Conservation (phyloP, 129 eudicot species). For the Ambrosia artemisiifolia region DNA sequence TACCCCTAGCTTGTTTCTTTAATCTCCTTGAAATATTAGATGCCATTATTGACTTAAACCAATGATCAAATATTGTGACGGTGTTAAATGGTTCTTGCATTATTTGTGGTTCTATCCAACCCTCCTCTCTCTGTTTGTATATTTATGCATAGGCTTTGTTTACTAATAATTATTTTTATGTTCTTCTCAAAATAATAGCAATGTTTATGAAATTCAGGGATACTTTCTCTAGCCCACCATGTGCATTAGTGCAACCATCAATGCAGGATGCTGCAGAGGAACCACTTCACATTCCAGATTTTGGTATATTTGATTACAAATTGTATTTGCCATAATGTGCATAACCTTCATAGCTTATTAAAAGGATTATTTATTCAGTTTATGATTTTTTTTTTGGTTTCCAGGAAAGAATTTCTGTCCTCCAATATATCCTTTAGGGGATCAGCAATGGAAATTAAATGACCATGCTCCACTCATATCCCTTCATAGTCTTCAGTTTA, state of each 20-base stretch:
- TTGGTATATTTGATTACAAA: constrained; percentile 48
- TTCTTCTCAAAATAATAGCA: constrained; percentile 1
- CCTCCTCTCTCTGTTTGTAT: neutral
- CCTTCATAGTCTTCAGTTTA: constrained; percentile 72
- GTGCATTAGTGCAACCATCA: constrained; percentile 84
- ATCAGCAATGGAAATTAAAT: constrained; percentile 54
- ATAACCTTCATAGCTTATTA: constrained; percentile 1
- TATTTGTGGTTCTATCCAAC: neutral
- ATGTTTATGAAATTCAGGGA: constrained; percentile 59
- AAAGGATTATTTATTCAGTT: constrained; percentile 3
- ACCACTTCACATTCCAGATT: constrained; percentile 61
- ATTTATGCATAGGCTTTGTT: constrained; percentile 2
- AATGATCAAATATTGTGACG: neutral
- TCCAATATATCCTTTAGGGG: constrained; percentile 88
- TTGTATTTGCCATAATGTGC: constrained; percentile 12
- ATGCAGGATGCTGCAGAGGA: constrained; percentile 53
- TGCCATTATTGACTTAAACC: neutral
- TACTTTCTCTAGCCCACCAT: constrained; percentile 90
- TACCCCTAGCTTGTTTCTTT: neutral
- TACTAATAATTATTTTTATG: constrained; percentile 2
- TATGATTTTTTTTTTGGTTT: constrained; percentile 35
- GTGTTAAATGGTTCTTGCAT: neutral
- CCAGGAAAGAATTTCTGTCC: constrained; percentile 79
- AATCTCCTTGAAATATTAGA: neutral
- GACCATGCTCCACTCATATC: constrained; percentile 59